A percentile compares a stretch with the other conserved stretches of the same genome.
Conservation (phyloP, 768 basidiomycete genomes). For the Lactifluus piperatus region DNA sequence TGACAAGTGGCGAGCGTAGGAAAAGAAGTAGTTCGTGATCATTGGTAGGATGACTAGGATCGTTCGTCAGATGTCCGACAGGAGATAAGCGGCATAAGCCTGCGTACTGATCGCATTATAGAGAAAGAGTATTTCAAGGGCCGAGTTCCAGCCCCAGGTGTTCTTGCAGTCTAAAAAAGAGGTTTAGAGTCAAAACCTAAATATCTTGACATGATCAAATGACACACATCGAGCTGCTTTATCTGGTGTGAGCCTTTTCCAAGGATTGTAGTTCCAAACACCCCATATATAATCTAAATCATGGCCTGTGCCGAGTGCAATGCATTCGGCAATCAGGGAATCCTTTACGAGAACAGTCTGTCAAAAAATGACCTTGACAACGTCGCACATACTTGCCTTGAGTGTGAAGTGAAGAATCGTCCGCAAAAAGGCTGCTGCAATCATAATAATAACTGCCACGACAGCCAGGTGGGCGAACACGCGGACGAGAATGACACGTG, state of each 20-base stretch:
- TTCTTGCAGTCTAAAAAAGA: slow-evolving; percentile 46
- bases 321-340: slow-evolving; percentile 51
- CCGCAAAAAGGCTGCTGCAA: slow-evolving; percentile 45
- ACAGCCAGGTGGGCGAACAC: slow-evolving; percentile 47
- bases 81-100: background rate
- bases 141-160: slow-evolving; percentile 56
- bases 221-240: slow-evolving; percentile 45
- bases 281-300: slow-evolving; percentile 25
- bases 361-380: background rate
- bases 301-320: slow-evolving; percentile 30
- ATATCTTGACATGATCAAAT: background rate
- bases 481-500: slow-evolving; percentile 45
- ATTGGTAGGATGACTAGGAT: slow-evolving; percentile 44
- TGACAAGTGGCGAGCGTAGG: slow-evolving; percentile 70
- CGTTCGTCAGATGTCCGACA: background rate
- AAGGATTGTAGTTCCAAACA: slow-evolving; percentile 25
- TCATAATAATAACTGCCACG: slow-evolving; percentile 38
- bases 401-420: slow-evolving; percentile 56
- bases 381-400: slow-evolving; percentile 39
- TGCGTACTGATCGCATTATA: slow-evolving; percentile 50
- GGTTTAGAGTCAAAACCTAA: slow-evolving; percentile 14
- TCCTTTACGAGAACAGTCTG: slow-evolving; percentile 30
- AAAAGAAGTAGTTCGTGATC: slow-evolving; percentile 58
- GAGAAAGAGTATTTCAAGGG: slow-evolving; percentile 57
- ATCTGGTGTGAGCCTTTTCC: slow-evolving; percentile 14